These are phyloP conservation scores for Cucumis hystrix DNA, from an alignment of 306 rosid genomes.

Conservation along the genomic window DNA sequence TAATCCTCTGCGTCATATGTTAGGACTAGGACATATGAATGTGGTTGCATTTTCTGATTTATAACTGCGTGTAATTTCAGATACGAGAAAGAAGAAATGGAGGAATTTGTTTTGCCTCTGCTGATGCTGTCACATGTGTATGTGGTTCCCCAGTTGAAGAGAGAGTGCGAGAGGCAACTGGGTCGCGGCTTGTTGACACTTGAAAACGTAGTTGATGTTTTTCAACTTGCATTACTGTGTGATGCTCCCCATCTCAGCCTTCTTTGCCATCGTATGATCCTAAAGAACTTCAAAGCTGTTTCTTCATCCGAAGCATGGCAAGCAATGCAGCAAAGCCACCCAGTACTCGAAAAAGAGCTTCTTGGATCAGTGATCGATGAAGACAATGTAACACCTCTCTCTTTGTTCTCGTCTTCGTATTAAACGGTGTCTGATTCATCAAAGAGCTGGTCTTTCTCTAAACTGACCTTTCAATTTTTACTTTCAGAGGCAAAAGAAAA, in stretches of 20 bases:
- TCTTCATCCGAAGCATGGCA: slow-evolving; percentile 65
- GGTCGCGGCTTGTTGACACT: slow-evolving; percentile 35
- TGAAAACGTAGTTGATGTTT: slow-evolving; percentile 58
- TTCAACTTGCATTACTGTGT: slow-evolving; percentile 73
- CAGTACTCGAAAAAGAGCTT: slow-evolving; percentile 48
- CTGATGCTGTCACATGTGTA: slow-evolving; percentile 69
- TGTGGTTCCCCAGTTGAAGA: slow-evolving; percentile 65
- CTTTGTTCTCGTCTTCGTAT: neutral
- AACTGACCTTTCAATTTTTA: slow-evolving; percentile 1
- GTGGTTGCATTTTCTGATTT: neutral
- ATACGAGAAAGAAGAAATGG: slow-evolving; percentile 59
- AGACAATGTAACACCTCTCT: slow-evolving; percentile 36
- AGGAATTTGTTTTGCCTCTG: slow-evolving; percentile 41
- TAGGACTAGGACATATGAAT: neutral
- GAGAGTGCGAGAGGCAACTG: slow-evolving; percentile 43
- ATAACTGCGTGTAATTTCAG: slow-evolving; percentile 13
- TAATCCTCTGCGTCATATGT: neutral
- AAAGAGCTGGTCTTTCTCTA: neutral
- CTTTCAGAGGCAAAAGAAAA: slow-evolving; percentile 47
- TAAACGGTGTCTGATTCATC: neutral
- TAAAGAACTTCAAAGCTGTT: slow-evolving; percentile 40
- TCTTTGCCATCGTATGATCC: slow-evolving; percentile 57
- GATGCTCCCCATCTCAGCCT: slow-evolving; percentile 75
- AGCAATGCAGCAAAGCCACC: slow-evolving; percentile 64
- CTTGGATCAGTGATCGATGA: slow-evolving; percentile 33